Base-by-base conservation (phyloP, 2,329 filamentous ascomycete species). In the Paraphaeosphaeria minitans region DNA sequence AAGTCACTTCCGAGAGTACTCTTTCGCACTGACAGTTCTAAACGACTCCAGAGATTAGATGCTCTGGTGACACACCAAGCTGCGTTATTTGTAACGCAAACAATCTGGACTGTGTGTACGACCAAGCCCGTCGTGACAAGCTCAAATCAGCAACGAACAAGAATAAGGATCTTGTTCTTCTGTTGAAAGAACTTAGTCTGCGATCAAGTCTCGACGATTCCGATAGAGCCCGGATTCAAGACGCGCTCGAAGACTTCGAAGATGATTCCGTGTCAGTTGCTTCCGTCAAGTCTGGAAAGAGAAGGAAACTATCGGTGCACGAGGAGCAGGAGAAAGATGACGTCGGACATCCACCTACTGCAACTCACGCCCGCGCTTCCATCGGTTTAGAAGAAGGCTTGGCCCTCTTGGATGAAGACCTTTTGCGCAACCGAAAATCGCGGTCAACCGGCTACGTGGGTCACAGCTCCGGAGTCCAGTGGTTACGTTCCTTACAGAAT, bases 361-460 rank as follows among this genome's bases (percentile, higher is more conserved):
- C 48, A 53, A 64, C 64, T 12, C 53, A 62, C 9, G 62, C 67
- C 4, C 67, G 66, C 5, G 64, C 64, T 16, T 68, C 65, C 1
- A 63, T 66, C 3, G 70, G 68, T 12, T 75, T 72, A 1, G 71
- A 74, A 35, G 68, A 74, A 42, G 67, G 70, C 3, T 56, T 71
- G 4, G 73, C 75, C 43, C 58, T 65, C 13, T 52, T 72, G 5
- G 66, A 67, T 6, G 75, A 76, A 51, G 69, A 77, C 45, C 39
- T 75, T 24, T 59, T 71, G 53, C 69, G 70, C 6, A 66, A 21
- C 29, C 66, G 55, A 19, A 67, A 71, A 27, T 65, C 71, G 0
- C 66, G 70, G 53, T 71, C 70, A 29, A 75, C 72, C 2, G 75
- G 75, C 1, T 77, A 73, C 29, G 55, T 75, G 31, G 74, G 74